Percentiles rank a stretch among this genome's conserved stretches.
Conservation (phyloP, 148 eudicot species). For the Rhododendron ovatum region DNA sequence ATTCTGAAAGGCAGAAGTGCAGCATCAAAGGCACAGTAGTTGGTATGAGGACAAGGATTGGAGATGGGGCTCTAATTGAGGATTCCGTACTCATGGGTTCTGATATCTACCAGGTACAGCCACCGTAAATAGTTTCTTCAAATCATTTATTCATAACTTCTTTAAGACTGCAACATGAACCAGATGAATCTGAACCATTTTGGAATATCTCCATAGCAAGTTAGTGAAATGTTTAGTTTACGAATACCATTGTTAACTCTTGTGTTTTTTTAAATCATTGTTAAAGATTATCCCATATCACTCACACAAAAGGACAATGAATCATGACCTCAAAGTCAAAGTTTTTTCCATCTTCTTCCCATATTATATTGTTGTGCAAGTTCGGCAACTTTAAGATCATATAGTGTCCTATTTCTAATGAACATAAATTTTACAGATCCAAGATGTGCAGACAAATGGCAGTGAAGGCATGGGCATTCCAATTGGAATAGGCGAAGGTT, state of each 20-base stretch:
- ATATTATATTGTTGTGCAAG: background rate
- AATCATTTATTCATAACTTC: background rate
- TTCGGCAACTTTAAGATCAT: background rate
- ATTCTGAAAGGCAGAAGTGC: slow-evolving; percentile 52
- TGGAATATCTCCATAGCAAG: background rate
- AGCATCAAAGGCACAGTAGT: slow-evolving; percentile 60
- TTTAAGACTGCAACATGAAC: background rate
- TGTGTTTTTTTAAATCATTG: background rate
- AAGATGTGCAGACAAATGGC: slow-evolving; percentile 25
- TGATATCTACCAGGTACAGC: slow-evolving; percentile 59
- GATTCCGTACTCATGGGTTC: slow-evolving; percentile 80
- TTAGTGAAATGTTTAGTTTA: background rate
- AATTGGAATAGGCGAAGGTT: slow-evolving; percentile 70
- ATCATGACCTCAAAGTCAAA: background rate
- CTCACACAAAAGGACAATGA: background rate
- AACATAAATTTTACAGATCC: slow-evolving; percentile 19
- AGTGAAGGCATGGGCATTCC: slow-evolving; percentile 33
- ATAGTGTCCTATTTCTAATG: background rate
- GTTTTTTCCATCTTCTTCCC: background rate
- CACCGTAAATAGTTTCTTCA: background rate
- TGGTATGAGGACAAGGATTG: slow-evolving; percentile 57
- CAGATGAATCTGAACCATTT: background rate
- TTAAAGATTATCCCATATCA: background rate
- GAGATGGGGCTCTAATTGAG: slow-evolving; percentile 54
- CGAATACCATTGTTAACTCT: background rate